These are phyloP conservation scores for Olyra latifolia DNA, from an alignment of 176 grass and related monocot species.

Conservation along the genomic window DNA sequence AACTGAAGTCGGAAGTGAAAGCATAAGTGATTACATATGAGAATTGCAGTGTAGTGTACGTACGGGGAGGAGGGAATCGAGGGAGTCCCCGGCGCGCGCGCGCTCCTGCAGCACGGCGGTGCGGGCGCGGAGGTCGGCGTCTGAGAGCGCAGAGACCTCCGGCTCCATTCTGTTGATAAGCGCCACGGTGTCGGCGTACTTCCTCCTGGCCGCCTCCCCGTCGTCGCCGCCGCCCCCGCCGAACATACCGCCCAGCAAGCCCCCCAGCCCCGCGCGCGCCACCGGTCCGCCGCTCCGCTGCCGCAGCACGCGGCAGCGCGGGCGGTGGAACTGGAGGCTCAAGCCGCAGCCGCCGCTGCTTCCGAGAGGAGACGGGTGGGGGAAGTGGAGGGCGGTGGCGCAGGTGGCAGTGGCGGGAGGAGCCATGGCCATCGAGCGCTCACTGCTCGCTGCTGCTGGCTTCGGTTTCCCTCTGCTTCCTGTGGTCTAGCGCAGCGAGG, in stretches of 20 bases:
- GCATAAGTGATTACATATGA: neutral
- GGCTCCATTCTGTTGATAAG: constrained; percentile 72
- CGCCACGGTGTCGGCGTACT: constrained; percentile 55
- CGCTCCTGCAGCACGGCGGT: constrained; percentile 69
- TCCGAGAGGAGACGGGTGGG: constrained; percentile 3
- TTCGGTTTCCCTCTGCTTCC: neutral
- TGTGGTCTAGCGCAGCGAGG: constrained; percentile 22
- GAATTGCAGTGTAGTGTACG: neutral
- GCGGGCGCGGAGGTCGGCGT: constrained; percentile 65
- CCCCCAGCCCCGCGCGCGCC: constrained; percentile 49
- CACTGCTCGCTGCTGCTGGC: neutral
- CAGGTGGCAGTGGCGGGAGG: constrained; percentile 27
- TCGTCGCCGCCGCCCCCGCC: constrained; percentile 70
- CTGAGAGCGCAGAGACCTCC: constrained; percentile 69
- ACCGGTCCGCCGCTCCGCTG: neutral
- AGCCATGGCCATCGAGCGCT: constrained; percentile 21
- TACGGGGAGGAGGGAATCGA: constrained; percentile 90
- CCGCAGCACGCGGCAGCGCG: neutral
- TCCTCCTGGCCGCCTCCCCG: constrained; percentile 77
- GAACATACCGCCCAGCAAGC: constrained; percentile 78
- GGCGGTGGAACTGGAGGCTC: neutral
- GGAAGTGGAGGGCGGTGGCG: constrained; percentile 15
- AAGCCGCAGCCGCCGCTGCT: neutral
- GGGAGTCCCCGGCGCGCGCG: constrained; percentile 61
- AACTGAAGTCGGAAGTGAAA: neutral